Percentiles rank a stretch among this genome's conserved stretches.
These are phyloP conservation scores for Artomyces pyxidatus DNA, from an alignment of 768 basidiomycete genomes.

Conservation along the genomic window DNA sequence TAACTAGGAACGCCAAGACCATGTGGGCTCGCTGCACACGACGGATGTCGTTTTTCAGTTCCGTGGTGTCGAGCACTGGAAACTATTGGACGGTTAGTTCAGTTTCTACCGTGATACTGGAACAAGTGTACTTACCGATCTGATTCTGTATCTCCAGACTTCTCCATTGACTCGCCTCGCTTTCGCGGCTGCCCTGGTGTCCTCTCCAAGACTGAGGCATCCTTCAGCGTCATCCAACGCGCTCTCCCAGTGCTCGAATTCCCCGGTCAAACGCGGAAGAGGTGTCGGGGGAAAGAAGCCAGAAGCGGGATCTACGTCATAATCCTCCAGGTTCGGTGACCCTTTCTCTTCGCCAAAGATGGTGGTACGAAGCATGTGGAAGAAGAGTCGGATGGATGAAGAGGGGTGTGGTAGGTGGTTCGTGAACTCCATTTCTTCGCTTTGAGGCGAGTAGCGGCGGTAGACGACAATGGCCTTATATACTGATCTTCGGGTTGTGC, in stretches of 20 bases:
- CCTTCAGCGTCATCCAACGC: conserved; percentile 48
- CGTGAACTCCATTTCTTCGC: not conserved
- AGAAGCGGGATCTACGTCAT: conserved; percentile 49
- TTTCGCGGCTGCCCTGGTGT: conserved; percentile 38
- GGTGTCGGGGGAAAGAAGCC: conserved; percentile 80
- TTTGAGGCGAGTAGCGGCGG: too few species aligned
- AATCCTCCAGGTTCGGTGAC: conserved; percentile 25
- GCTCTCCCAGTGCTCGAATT: conserved; percentile 65
- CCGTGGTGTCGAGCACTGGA: conserved; percentile 53
- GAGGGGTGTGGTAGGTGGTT: not conserved
- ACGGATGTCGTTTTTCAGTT: conserved; percentile 47
- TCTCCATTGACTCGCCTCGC: conserved; percentile 48
- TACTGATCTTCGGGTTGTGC: too few species aligned
- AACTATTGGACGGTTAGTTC: conserved; percentile 38
- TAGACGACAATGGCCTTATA: too few species aligned
- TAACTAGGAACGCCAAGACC: conserved; percentile 82
- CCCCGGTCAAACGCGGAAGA: conserved; percentile 43
- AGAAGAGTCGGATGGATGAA: conserved; percentile 11
- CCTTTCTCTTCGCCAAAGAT: conserved; percentile 4
- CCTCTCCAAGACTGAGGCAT: conserved; percentile 49
- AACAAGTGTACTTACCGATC: conserved; percentile 40
- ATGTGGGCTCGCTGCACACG: conserved; percentile 78
- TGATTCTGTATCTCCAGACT: conserved; percentile 58
- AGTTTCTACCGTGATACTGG: not conserved
- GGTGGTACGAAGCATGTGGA: conserved; percentile 7